Base-by-base conservation (phyloP, 305 asterid species). In the Fraxinus xanthoxyloides region DNA sequence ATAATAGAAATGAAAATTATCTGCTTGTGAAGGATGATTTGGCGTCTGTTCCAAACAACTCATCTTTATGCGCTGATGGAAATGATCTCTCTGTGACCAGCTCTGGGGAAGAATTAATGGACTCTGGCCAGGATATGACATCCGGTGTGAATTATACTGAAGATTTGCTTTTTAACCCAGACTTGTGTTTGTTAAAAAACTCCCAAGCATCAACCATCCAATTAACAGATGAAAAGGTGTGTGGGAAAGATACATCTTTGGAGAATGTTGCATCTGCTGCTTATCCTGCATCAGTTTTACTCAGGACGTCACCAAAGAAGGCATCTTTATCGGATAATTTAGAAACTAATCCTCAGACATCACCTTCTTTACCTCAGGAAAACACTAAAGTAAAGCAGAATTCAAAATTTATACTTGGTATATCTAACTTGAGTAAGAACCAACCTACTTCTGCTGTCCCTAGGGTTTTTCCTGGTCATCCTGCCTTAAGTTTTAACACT, bases 131-230 rank as follows among this genome's bases (percentile, higher is more conserved):
- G 69, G 89, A 88, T 77, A 79, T 80, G 72, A 84, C 63, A 72
- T 80, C 88, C 21, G 86, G 87, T 80, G 79, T 81, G 78, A 86
- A 90, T 80, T 90, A 90, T 82, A 87, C 93, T 48, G 94, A 90
- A 79, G 89, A 86, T 74, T 81, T 90, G 63, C 85, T 84, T 43
- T 82, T 86, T 80, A 65, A 83, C 75, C 77, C 89, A 28, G 87
- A 82, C 80, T 86, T 82, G 19, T 83, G 81, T 82, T 78, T 78
- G 84, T 74, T 82, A 59, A 51, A 81, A 69, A 87, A 77, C 73
- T 31, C 74, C 17, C 77, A 65, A 31, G 75, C 84, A 73, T 80
- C 86, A 77, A 72, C 79, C 61, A 79, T 77, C 84, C 87, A 77
- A 35, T 81, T 85, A 81, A 86, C 88, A 77, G 78, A 83, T 83